phyloP scores from a whole-genome alignment of 192 early-diverging fungal genomes.

The Coemansia sp. region DNA sequence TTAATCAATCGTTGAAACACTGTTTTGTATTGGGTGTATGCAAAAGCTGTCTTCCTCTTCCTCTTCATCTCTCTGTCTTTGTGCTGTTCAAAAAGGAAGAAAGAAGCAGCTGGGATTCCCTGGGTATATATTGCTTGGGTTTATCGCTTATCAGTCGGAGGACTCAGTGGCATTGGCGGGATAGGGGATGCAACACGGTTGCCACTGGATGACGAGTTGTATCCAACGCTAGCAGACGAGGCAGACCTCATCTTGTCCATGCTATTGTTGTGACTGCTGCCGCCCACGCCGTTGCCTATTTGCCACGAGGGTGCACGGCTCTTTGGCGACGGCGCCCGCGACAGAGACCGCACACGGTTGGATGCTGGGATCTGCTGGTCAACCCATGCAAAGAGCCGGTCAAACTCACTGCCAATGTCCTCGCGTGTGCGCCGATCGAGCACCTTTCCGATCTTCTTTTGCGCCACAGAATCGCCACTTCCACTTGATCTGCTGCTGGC shows the following conservation, averaged over 20 bases:
- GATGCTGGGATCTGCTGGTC: constrained; percentile 49
- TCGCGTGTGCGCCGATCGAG: constrained; percentile 51
- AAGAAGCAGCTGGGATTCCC: too few species aligned
- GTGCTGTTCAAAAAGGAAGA: too few species aligned
- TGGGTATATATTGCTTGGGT: too few species aligned
- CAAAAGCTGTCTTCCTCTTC: too few species aligned
- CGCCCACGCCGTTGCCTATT: constrained; percentile 4
- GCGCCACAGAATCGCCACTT: neutral
- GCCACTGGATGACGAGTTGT: constrained; percentile 32
- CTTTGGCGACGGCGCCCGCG: constrained; percentile 40
- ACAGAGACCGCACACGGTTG: constrained; percentile 36
- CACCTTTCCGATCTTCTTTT: constrained; percentile 11
- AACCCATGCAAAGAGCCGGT: constrained; percentile 56
- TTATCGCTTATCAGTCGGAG: constrained; percentile 5
- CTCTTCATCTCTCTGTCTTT: too few species aligned
- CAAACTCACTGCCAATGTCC: constrained; percentile 58
- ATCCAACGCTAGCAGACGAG: constrained; percentile 44
- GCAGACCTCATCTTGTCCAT: constrained; percentile 37
- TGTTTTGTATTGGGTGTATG: too few species aligned
- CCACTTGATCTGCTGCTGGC: constrained; percentile 11
- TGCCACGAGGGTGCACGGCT: constrained; percentile 49
- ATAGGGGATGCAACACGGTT: constrained; percentile 43
- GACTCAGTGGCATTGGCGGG: constrained; percentile 39
- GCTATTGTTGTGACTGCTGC: neutral
- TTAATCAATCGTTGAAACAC: too few species aligned